These are phyloP conservation scores for Coemansia sp. DNA, from an alignment of 192 early-diverging fungal species.

Conservation along the genomic window DNA sequence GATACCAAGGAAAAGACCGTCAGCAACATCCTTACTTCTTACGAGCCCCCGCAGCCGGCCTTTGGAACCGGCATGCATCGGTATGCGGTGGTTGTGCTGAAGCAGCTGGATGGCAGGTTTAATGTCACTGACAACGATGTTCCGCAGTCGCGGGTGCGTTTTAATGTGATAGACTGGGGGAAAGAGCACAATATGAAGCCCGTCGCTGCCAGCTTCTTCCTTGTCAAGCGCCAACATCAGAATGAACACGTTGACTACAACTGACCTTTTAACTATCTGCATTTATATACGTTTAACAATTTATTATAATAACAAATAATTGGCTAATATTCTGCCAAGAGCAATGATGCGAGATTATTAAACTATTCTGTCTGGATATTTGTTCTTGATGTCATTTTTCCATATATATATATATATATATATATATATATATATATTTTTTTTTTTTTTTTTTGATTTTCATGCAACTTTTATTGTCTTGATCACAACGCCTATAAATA, in stretches of 20 bases:
- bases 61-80: slow-evolving; percentile 30
- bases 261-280: too few relatives aligned
- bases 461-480: too few relatives aligned
- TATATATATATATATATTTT: too few relatives aligned
- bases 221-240: slow-evolving; percentile 26
- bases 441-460: too few relatives aligned
- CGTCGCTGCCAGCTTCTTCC: slow-evolving; percentile 35
- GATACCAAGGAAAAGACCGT: slow-evolving; percentile 6
- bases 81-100: slow-evolving; percentile 28
- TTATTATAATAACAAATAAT: too few relatives aligned
- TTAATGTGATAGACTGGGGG: slow-evolving; percentile 33
- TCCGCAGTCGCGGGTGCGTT: slow-evolving; percentile 29
- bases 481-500: too few relatives aligned
- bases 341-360: too few relatives aligned
- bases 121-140: slow-evolving; percentile 14
- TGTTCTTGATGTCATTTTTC: too few relatives aligned
- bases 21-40: slow-evolving; percentile 18
- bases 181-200: slow-evolving; percentile 26
- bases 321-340: too few relatives aligned
- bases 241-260: slow-evolving; percentile 8
- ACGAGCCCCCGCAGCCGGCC: slow-evolving; percentile 19
- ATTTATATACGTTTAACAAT: too few relatives aligned
- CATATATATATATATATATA: too few relatives aligned
- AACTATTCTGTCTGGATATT: too few relatives aligned
- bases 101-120: slow-evolving; percentile 10